Percentiles rank a stretch among this genome's conserved stretches.
Evolutionary conservation across 352 stramenopile species (phyloP).

Genomic region (Plasmopara halstedii): DNA sequence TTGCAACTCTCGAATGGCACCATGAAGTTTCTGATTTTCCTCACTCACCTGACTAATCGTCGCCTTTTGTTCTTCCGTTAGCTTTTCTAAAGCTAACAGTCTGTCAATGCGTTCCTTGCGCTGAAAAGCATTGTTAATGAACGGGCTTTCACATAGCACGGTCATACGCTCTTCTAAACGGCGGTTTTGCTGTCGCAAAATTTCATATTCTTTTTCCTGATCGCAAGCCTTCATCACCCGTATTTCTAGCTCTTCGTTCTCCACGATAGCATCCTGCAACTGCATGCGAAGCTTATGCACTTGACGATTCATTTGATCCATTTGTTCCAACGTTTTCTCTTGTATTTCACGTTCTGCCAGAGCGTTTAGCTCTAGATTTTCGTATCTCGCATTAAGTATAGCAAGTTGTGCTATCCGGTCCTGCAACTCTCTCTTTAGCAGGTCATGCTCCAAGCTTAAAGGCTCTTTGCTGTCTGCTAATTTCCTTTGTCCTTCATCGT

Average conservation of each 20-base stretch:
- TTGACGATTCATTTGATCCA: constrained; percentile 89
- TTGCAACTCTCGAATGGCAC: constrained; percentile 75
- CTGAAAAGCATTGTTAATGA: constrained; percentile 90
- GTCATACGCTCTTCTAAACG: constrained; percentile 88
- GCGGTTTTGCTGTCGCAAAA: constrained; percentile 75
- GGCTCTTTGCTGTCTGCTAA: constrained; percentile 1
- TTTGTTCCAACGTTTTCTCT: constrained; percentile 77
- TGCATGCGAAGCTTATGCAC: constrained; percentile 83
- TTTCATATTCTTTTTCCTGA: constrained; percentile 67
- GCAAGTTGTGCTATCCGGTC: constrained; percentile 76
- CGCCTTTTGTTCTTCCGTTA: constrained; percentile 66
- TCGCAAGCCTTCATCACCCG: constrained; percentile 55
- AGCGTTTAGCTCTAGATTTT: constrained; percentile 81
- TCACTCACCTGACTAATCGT: constrained; percentile 61
- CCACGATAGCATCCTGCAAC: constrained; percentile 66
- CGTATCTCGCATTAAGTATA: constrained; percentile 84
- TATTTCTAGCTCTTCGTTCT: constrained; percentile 74
- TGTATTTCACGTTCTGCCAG: constrained; percentile 84
- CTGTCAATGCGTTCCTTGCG: constrained; percentile 82
- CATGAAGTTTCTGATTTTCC: constrained; percentile 79
- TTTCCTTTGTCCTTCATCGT: constrained; percentile 21
- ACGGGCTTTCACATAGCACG: constrained; percentile 87
- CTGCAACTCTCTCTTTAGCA: constrained; percentile 67
- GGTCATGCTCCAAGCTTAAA: constrained; percentile 31
- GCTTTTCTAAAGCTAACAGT: constrained; percentile 79